Evolutionary conservation across 1,139 yeast species (phyloP).

Genomic region (Nakaseomyces glabratus): DNA sequence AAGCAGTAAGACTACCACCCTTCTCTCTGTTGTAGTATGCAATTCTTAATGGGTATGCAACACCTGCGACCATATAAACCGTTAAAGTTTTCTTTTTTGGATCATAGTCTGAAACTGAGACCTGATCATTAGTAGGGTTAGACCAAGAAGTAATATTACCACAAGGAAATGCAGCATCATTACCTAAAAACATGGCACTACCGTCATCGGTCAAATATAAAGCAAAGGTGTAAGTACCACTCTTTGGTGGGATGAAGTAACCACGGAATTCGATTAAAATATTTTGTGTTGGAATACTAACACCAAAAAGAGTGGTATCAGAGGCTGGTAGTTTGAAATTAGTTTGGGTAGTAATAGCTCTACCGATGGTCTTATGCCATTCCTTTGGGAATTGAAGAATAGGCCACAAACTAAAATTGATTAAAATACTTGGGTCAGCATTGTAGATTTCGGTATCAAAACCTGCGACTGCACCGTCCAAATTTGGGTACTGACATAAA

Average conservation of each 20-base stretch:
- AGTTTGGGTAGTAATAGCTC: not conserved
- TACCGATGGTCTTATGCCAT: not conserved
- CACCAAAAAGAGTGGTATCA: slow-evolving; percentile 6
- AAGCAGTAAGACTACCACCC: slow-evolving; percentile 1
- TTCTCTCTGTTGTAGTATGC: not conserved
- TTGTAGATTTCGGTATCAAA: not conserved
- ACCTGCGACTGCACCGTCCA: not conserved
- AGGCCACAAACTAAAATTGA: not conserved
- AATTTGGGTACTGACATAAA: slow-evolving; percentile 1
- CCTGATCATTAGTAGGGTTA: not conserved
- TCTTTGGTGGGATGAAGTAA: slow-evolving; percentile 19
- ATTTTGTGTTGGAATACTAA: slow-evolving; percentile 9
- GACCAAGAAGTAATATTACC: slow-evolving; percentile 3
- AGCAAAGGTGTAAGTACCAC: slow-evolving; percentile 22
- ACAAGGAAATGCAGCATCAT: slow-evolving; percentile 1
- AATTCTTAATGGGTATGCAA: slow-evolving; percentile 4
- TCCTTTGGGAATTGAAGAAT: not conserved
- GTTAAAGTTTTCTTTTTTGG: slow-evolving; percentile 1
- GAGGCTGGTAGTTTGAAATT: not conserved
- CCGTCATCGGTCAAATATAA: slow-evolving; percentile 23
- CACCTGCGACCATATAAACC: slow-evolving; percentile 1
- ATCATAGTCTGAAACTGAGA: not conserved
- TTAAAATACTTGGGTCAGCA: not conserved
- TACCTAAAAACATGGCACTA: slow-evolving; percentile 2
- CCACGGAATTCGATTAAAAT: slow-evolving; percentile 23